A percentile compares a stretch with the other conserved stretches of the same genome.
Evolutionary conservation across 140 eudicot species (phyloP).

Genomic region (Anethum foeniculum): DNA sequence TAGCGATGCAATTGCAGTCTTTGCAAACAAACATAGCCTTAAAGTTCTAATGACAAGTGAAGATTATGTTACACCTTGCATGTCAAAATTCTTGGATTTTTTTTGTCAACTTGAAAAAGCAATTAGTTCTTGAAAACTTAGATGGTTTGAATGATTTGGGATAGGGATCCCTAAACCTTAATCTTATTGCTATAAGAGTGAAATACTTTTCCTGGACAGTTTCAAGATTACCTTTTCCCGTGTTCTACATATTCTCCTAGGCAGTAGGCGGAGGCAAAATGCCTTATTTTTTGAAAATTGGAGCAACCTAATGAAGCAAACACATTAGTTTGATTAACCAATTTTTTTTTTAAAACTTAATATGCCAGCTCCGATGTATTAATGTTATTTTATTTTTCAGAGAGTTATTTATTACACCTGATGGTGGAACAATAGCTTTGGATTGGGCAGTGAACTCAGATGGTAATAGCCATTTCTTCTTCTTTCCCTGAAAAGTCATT

Average conservation of each 20-base stretch:
- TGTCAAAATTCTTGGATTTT: background rate
- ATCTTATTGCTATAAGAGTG: background rate
- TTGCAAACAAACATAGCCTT: background rate
- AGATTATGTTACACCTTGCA: background rate
- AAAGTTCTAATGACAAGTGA: background rate
- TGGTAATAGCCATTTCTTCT: constrained; percentile 29
- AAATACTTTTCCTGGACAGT: background rate
- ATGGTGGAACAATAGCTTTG: constrained; percentile 94
- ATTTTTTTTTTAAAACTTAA: background rate
- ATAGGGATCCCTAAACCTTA: background rate
- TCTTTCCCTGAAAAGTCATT: background rate
- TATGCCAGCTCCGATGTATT: constrained; percentile 1
- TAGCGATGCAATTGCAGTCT: background rate
- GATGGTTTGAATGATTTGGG: background rate
- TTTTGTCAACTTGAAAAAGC: background rate
- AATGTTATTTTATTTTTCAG: constrained; percentile 31
- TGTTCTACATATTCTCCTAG: background rate
- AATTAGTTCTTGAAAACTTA: background rate
- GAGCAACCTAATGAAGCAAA: background rate
- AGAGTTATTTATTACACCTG: constrained; percentile 51
- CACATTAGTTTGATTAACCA: background rate
- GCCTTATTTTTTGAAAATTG: background rate
- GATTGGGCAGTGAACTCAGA: constrained; percentile 66
- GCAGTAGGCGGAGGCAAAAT: background rate
- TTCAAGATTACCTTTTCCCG: background rate